These are phyloP conservation scores for Colletotrichum camelliae DNA, from an alignment of 2,329 filamentous ascomycete genomes.

Conservation along the genomic window DNA sequence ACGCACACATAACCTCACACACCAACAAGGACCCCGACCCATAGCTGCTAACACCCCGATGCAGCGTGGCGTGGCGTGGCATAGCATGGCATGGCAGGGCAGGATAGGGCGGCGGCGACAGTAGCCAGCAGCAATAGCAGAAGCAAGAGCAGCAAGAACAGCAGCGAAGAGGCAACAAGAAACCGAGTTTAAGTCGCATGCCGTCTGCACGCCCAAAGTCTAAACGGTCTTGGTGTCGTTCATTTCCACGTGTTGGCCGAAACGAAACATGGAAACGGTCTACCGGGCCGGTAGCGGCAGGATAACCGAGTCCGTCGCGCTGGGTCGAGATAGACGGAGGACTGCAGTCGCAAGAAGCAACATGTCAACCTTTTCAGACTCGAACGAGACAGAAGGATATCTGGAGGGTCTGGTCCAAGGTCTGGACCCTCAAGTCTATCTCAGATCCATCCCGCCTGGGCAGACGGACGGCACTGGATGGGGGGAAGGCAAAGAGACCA, in stretches of 20 bases:
- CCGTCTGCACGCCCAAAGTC: slow-evolving; percentile 9
- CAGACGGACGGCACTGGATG: background rate
- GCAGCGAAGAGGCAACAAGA: background rate
- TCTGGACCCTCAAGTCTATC: background rate
- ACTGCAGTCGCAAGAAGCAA: background rate
- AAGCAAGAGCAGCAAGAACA: background rate
- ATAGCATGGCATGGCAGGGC: background rate
- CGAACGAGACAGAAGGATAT: background rate
- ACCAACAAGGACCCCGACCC: background rate
- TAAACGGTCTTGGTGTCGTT: background rate
- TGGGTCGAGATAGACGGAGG: background rate
- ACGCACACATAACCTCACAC: background rate
- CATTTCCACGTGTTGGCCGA: slow-evolving; percentile 10
- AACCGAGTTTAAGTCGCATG: background rate
- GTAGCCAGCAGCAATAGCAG: background rate
- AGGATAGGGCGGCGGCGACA: background rate
- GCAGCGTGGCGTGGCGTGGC: slow-evolving; percentile 11
- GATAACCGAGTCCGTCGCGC: background rate
- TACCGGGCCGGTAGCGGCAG: background rate
- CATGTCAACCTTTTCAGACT: background rate
- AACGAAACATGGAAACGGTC: slow-evolving; percentile 6
- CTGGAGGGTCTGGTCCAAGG: background rate
- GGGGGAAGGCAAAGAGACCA: background rate
- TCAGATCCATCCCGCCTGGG: background rate
- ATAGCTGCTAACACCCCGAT: background rate